These are phyloP conservation scores for Hortiboletus campestris DNA, from an alignment of 768 basidiomycete genomes.

Conservation along the genomic window DNA sequence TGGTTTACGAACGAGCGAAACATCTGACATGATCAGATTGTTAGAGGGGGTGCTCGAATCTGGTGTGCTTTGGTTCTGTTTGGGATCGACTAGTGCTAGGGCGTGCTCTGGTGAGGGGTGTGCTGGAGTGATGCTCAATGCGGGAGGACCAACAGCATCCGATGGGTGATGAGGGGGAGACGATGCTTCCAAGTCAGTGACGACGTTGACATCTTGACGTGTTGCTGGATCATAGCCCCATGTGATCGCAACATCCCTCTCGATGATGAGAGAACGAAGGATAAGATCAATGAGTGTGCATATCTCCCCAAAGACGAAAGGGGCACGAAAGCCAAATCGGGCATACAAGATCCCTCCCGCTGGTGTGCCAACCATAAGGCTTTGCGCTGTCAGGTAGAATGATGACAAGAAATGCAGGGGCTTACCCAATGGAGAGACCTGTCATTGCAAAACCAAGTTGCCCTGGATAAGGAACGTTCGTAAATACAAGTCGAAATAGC, in stretches of 20 bases:
- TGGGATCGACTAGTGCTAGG: not conserved
- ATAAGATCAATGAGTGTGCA: conserved; percentile 49
- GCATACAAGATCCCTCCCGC: conserved; percentile 53
- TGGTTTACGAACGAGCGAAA: conserved; percentile 18
- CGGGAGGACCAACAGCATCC: not conserved
- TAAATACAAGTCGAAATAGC: not conserved
- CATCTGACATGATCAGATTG: conserved; percentile 3
- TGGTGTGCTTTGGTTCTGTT: not conserved
- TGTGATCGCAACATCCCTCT: conserved; percentile 47
- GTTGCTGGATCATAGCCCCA: conserved; percentile 47
- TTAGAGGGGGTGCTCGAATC: not conserved
- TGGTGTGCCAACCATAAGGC: conserved; percentile 56
- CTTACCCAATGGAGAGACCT: conserved; percentile 54
- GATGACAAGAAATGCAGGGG: not conserved
- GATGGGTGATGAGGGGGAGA: not conserved
- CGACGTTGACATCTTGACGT: conserved; percentile 4
- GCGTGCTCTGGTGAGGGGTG: not conserved
- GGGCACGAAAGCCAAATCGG: conserved; percentile 58
- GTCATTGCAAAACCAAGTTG: conserved; percentile 63
- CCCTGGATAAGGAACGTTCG: conserved; percentile 31
- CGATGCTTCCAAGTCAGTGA: conserved; percentile 6
- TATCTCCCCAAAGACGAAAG: conserved; percentile 53
- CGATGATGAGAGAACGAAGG: conserved; percentile 55
- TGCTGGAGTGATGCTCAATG: not conserved
- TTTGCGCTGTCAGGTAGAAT: conserved; percentile 18